These are phyloP conservation scores for Boletus sp. DNA, from an alignment of 768 basidiomycete genomes.

Conservation along the genomic window DNA sequence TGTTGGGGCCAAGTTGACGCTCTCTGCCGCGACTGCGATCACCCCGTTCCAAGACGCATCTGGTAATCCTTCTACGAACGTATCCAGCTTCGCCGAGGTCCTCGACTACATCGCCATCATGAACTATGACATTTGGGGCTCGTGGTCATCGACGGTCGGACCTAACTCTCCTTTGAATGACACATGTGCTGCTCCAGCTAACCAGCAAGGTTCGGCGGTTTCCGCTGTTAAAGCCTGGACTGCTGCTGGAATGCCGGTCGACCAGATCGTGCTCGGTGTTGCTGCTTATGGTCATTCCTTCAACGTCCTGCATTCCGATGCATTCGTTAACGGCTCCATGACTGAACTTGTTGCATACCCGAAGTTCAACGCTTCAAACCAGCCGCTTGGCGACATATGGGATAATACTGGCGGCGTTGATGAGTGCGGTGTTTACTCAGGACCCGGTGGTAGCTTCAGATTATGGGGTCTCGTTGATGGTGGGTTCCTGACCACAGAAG, in stretches of 20 bases:
- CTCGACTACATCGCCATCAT: constrained; percentile 66
- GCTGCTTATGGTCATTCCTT: constrained; percentile 82
- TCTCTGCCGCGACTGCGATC: constrained; percentile 69
- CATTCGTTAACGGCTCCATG: constrained; percentile 34
- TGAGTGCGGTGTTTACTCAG: constrained; percentile 49
- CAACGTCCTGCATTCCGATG: constrained; percentile 37
- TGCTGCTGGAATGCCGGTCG: constrained; percentile 67
- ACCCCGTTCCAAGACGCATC: constrained; percentile 61
- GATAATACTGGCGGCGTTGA: constrained; percentile 48
- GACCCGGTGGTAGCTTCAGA: constrained; percentile 52
- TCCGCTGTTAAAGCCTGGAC: constrained; percentile 74
- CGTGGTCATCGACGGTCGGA: constrained; percentile 55
- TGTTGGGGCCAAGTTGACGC: constrained; percentile 49
- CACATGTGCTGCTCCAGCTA: constrained; percentile 57
- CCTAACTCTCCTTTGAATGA: constrained; percentile 83
- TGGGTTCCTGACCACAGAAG: constrained; percentile 46
- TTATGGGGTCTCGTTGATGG: constrained; percentile 60
- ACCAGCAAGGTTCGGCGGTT: constrained; percentile 74
- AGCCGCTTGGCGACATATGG: constrained; percentile 58
- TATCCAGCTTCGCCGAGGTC: constrained; percentile 67
- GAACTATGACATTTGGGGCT: constrained; percentile 65
- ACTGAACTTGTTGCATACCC: constrained; percentile 47
- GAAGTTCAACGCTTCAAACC: constrained; percentile 41
- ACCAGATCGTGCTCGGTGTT: constrained; percentile 76
- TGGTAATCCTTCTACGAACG: constrained; percentile 63